Evolutionary conservation across 495 filamentous ascomycete genomes (phyloP), one percentile per base, ranked within the genome.

Genomic region (Aspergillus haitiensis): DNA sequence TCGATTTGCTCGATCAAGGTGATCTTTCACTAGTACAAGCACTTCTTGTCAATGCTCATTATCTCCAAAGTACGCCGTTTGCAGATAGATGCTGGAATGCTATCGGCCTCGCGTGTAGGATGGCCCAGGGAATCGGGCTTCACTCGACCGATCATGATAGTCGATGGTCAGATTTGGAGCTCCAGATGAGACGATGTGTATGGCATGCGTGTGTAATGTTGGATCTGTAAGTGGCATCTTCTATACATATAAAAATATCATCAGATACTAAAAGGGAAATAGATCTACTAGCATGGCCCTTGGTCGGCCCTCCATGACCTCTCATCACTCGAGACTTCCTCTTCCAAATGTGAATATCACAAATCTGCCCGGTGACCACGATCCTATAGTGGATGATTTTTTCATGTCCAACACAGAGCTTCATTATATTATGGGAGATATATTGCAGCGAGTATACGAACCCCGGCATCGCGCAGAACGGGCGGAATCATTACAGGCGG

Each of bases 141-240:
- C 75, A 82, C 48, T 69, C 76, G 40, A 54, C 65, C 0, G 63
- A 62, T 6, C 62, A 66, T 7, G 55, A 56, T 36, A 11, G 15
- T 11, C 12, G 42, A n/a, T 47, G 55, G 7, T 59, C 66, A 31
- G 59, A 65, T 7, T 66, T 66, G 18, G 76, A 79, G 45, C 64
- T 55, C 1, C 76, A 81, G 51, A 72, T 79, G 15, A 66, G 76
- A 27, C 59, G 72, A 37, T 67, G 78, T 4, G 73, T 72, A 0
- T 81, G 78, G 78, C 74, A 80, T 61, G 71, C 67, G 11, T 81
- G 78, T 57, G 72, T 79, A 5, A 68, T 77, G 16, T 61, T 81
- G 60, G 78, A 80, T 39, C 69, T 75, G 76, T 79, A 53, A 54
- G 73, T 67, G 15, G 3, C n/a, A 5, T 21, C 16, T 16, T 6